Conservation (phyloP, 305 asterid species). For the Rubia occidens region DNA sequence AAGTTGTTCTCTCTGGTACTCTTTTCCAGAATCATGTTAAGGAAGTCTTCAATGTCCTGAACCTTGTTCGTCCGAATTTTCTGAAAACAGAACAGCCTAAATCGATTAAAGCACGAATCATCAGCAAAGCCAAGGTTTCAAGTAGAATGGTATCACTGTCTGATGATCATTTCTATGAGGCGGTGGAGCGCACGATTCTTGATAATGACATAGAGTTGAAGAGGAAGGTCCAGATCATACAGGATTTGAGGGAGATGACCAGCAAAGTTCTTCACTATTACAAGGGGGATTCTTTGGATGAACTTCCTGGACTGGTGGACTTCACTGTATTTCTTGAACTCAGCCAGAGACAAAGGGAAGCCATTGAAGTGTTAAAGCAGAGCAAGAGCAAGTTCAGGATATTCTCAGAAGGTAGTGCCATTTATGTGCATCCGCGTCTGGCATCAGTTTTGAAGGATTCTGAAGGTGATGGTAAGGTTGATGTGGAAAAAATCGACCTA, state of each 20-base stretch:
- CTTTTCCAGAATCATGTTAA: conserved; percentile 70
- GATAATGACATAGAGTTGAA: conserved; percentile 54
- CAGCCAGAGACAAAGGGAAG: conserved; percentile 41
- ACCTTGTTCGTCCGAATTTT: too few relatives aligned
- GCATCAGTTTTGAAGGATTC: conserved; percentile 47
- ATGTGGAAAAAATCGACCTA: conserved; percentile 29
- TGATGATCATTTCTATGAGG: conserved; percentile 65
- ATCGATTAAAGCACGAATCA: conserved; percentile 26
- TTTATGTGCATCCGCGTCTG: conserved; percentile 70
- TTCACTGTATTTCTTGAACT: conserved; percentile 47
- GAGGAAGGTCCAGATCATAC: conserved; percentile 64
- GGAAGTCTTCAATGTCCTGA: too few relatives aligned
- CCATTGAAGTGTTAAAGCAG: conserved; percentile 38
- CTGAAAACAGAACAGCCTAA: too few relatives aligned
- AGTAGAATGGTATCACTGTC: conserved; percentile 34
- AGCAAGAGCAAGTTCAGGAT: conserved; percentile 49
- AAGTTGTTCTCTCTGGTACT: conserved; percentile 93
- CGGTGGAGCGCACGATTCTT: conserved; percentile 63
- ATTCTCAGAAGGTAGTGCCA: conserved; percentile 75
- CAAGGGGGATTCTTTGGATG: conserved; percentile 88
- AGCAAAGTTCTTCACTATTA: conserved; percentile 73
- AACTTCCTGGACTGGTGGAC: conserved; percentile 54
- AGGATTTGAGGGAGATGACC: conserved; percentile 86
- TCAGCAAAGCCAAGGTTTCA: conserved; percentile 56
- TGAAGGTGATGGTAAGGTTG: conserved; percentile 55